A percentile compares a stretch with the other conserved stretches of the same genome.
These are phyloP conservation scores for Aspergillus diversus DNA, from an alignment of 495 filamentous ascomycete species.

Conservation along the genomic window DNA sequence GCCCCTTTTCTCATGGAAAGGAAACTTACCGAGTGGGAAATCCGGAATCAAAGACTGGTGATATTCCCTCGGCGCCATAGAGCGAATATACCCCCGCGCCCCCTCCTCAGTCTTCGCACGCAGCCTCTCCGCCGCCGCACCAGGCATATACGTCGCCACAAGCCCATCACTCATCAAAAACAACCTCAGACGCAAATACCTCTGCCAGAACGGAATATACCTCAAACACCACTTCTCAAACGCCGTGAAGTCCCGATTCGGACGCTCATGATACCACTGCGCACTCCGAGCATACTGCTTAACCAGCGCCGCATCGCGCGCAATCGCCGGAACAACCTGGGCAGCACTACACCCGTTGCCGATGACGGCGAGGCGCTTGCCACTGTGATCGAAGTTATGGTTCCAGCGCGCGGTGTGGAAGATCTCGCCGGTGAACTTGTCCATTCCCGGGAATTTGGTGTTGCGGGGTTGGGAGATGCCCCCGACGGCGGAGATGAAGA, in stretches of 20 bases:
- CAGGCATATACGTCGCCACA: constrained; percentile 3
- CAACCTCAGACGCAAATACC: neutral
- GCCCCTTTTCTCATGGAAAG: too few species aligned
- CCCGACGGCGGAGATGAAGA: constrained; percentile 55
- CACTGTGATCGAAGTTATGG: constrained; percentile 33
- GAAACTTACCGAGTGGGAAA: constrained; percentile 40
- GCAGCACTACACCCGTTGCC: constrained; percentile 55
- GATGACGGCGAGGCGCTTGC: constrained; percentile 52
- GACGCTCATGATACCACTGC: constrained; percentile 50
- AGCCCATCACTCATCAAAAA: constrained; percentile 5
- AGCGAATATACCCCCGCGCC: constrained; percentile 35
- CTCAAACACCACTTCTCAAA: constrained; percentile 40
- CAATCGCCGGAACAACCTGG: constrained; percentile 40
- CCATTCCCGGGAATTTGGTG: constrained; percentile 44
- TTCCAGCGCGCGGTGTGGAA: constrained; percentile 56
- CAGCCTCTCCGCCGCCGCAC: neutral
- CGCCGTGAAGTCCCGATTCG: constrained; percentile 28
- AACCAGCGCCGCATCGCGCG: constrained; percentile 47
- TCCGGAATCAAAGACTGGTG: constrained; percentile 59
- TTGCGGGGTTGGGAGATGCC: constrained; percentile 42
- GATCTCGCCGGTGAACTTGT: constrained; percentile 47
- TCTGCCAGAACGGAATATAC: constrained; percentile 35
- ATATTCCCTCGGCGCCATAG: constrained; percentile 55
- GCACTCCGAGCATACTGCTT: constrained; percentile 59
- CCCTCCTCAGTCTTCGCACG: neutral